Conservation (phyloP, 257 asterid species). For the Coffea eugenioides region DNA sequence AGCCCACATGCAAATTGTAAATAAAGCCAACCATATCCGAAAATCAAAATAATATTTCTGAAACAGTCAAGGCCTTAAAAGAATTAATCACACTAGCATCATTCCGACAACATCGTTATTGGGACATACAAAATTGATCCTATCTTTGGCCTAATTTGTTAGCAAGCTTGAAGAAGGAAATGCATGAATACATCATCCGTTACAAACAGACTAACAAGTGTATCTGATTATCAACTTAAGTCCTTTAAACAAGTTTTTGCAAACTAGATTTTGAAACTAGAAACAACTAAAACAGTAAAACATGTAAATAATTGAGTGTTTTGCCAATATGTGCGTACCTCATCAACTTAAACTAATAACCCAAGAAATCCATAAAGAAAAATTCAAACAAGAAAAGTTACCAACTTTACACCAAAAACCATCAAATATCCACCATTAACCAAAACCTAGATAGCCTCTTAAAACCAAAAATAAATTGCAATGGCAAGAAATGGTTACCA, state of each 20-base stretch:
- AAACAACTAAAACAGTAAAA: background rate
- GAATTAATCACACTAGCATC: background rate
- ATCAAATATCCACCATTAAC: conserved; percentile 13
- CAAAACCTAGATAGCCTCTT: too few relatives aligned
- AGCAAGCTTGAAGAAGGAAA: too few relatives aligned
- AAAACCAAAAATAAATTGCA: too few relatives aligned
- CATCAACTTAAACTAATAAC: conserved; percentile 29
- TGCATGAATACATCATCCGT: background rate
- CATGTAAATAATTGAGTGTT: background rate
- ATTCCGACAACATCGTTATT: background rate
- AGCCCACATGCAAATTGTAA: background rate
- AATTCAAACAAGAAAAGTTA: conserved; percentile 9
- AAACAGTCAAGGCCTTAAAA: conserved; percentile 2
- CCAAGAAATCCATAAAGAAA: background rate
- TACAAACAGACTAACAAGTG: background rate
- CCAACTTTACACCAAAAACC: conserved; percentile 5
- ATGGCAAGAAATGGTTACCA: too few relatives aligned
- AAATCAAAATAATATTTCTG: background rate
- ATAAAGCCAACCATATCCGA: conserved; percentile 5
- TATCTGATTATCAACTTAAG: background rate
- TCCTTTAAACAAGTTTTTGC: background rate
- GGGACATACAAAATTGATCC: background rate
- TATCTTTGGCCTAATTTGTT: background rate
- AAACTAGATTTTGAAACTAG: background rate
- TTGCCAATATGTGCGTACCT: conserved; percentile 50